Conservation (phyloP, 108 stramenopile species). For the Pseudonitzschia delicatissima region DNA sequence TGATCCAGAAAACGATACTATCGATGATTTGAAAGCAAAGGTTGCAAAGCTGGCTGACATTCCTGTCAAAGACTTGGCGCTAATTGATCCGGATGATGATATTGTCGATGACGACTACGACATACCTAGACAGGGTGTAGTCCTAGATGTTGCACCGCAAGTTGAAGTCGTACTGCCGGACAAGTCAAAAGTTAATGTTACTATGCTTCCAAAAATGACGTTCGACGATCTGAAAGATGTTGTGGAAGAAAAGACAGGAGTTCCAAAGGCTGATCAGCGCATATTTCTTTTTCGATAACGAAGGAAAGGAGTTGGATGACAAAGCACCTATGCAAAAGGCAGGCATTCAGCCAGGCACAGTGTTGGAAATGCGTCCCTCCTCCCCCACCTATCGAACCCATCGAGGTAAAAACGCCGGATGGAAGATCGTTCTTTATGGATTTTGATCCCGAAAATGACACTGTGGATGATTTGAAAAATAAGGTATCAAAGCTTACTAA, state of each 20-base stretch:
- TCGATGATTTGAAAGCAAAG: conserved; percentile 6
- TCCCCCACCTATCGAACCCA: not conserved
- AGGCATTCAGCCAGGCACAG: not conserved
- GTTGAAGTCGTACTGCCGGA: conserved; percentile 1
- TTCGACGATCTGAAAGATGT: conserved; percentile 25
- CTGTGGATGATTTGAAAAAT: not conserved
- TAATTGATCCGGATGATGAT: not conserved
- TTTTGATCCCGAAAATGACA: conserved; percentile 1
- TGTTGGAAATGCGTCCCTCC: not conserved
- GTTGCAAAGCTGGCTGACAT: not conserved
- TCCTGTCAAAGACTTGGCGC: conserved; percentile 4
- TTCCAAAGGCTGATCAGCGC: conserved; percentile 17
- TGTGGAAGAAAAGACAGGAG: conserved; percentile 16
- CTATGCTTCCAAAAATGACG: conserved; percentile 14
- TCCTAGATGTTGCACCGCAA: not conserved
- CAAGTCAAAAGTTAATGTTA: conserved; percentile 3
- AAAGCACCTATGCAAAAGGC: not conserved
- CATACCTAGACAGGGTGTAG: not conserved
- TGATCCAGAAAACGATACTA: conserved; percentile 3
- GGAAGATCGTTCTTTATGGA: conserved; percentile 5
- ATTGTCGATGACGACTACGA: not conserved
- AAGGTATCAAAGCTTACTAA: not conserved
- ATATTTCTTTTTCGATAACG: conserved; percentile 27
- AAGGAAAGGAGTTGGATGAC: conserved; percentile 15
- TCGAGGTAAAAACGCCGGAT: not conserved